A percentile compares a stretch with the other conserved stretches of the same genome.
These are phyloP conservation scores for Pilatotrama ljubarskyi DNA, from an alignment of 768 basidiomycete genomes.

Conservation along the genomic window DNA sequence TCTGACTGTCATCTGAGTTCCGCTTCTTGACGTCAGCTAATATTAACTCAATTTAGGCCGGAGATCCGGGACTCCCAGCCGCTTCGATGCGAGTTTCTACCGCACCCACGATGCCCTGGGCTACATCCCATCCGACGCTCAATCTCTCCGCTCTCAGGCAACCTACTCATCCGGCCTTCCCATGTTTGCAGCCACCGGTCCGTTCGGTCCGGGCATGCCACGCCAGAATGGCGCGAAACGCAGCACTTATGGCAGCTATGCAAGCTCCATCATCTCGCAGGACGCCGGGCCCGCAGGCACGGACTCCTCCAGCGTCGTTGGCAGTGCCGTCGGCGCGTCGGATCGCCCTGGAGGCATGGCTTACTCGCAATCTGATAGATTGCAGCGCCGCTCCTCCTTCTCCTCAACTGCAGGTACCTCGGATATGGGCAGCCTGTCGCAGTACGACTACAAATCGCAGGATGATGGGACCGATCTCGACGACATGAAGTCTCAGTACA, in stretches of 20 bases:
- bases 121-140: slow-evolving; percentile 93
- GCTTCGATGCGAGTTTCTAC: slow-evolving; percentile 95
- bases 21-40: slow-evolving; percentile 17
- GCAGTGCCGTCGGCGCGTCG: slow-evolving; percentile 47
- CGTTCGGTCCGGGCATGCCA: slow-evolving; percentile 67
- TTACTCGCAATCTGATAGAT: slow-evolving; percentile 89
- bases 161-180: slow-evolving; percentile 93
- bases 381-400: slow-evolving; percentile 76
- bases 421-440: slow-evolving; percentile 77
- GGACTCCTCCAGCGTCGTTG: slow-evolving; percentile 63
- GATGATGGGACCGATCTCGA: slow-evolving; percentile 79
- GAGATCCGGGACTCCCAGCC: slow-evolving; percentile 87
- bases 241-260: slow-evolving; percentile 76
- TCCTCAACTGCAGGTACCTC: slow-evolving; percentile 73
- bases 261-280: slow-evolving; percentile 92
- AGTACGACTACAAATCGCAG: slow-evolving; percentile 86
- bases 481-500: slow-evolving; percentile 88
- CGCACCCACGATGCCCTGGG: slow-evolving; percentile 91
- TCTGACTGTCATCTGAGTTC: slow-evolving; percentile 18
- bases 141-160: slow-evolving; percentile 95
- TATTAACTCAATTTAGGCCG: slow-evolving; percentile 41
- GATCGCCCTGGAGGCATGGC: slow-evolving; percentile 57
- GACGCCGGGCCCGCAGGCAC: slow-evolving; percentile 69
- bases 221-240: slow-evolving; percentile 70
- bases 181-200: slow-evolving; percentile 69